Percentiles rank a stretch among this genome's conserved stretches.
Evolutionary conservation across 2,329 filamentous ascomycete species (phyloP).

Genomic region (Hymenoscyphus linearis): DNA sequence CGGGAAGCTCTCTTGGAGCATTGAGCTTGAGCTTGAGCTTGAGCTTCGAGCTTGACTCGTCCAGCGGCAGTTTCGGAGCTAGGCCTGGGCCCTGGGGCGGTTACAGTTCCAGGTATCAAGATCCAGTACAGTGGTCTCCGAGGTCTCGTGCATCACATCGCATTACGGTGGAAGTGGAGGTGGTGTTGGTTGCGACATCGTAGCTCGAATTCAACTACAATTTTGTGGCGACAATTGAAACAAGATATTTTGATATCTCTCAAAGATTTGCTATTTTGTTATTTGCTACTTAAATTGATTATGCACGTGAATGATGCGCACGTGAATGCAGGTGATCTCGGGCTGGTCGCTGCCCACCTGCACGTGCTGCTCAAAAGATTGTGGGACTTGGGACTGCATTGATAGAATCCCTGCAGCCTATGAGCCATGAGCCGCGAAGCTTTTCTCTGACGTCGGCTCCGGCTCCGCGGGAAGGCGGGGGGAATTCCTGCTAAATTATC

Average conservation of each 20-base stretch:
- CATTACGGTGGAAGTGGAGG: background rate
- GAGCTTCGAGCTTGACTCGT: background rate
- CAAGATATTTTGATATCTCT: background rate
- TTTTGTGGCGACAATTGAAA: background rate
- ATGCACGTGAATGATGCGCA: background rate
- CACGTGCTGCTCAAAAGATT: no score
- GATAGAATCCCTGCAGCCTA: background rate
- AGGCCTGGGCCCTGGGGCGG: background rate
- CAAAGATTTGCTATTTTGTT: no score
- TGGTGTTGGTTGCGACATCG: background rate
- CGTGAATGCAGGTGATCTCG: no score
- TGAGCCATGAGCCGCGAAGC: background rate
- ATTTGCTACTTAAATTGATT: background rate
- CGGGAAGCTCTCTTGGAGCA: background rate
- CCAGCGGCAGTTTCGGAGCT: background rate
- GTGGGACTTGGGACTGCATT: no score
- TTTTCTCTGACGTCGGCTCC: slow-evolving; percentile 5
- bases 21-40: background rate
- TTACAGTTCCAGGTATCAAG: background rate
- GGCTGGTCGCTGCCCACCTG: no score
- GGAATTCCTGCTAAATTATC: background rate
- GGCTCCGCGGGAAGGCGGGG: slow-evolving; percentile 5
- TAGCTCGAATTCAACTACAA: background rate
- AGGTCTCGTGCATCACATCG: no score
- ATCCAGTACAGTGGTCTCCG: no score